Conservation (phyloP, 1,139 yeast genomes). For the Suhomyces ambrosiae region DNA sequence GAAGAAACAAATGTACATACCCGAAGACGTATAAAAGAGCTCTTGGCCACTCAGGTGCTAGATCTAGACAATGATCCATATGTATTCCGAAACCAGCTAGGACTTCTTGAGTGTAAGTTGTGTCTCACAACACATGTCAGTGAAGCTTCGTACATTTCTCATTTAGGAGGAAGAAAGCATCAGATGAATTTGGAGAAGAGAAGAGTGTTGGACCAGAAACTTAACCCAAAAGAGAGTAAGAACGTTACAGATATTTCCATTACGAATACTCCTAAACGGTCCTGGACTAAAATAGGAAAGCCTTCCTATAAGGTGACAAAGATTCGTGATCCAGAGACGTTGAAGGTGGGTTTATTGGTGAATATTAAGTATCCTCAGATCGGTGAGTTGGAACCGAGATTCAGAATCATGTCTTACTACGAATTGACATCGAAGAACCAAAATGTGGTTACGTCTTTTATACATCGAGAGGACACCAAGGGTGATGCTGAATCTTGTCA, state of each 20-base stretch:
- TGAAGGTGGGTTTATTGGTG: slow-evolving; percentile 62
- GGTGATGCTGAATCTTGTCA: slow-evolving; percentile 49
- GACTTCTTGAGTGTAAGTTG: slow-evolving; percentile 71
- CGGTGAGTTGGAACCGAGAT: slow-evolving; percentile 65
- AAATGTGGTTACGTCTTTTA: slow-evolving; percentile 26
- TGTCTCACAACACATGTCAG: slow-evolving; percentile 76
- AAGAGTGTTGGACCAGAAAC: slow-evolving; percentile 45
- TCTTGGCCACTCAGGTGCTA: slow-evolving; percentile 59
- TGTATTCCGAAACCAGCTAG: slow-evolving; percentile 71
- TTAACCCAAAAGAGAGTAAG: slow-evolving; percentile 10
- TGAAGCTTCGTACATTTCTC: slow-evolving; percentile 78
- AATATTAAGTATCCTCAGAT: slow-evolving; percentile 59
- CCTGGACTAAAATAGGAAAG: slow-evolving; percentile 64
- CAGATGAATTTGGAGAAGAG: slow-evolving; percentile 67
- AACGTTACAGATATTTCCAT: slow-evolving; percentile 16
- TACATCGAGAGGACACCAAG: slow-evolving; percentile 29
- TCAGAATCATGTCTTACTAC: slow-evolving; percentile 72
- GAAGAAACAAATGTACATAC: slow-evolving; percentile 69
- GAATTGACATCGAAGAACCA: slow-evolving; percentile 59
- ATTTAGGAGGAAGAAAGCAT: slow-evolving; percentile 79
- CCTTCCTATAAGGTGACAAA: slow-evolving; percentile 72
- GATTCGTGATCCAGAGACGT: slow-evolving; percentile 59
- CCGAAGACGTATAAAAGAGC: slow-evolving; percentile 62
- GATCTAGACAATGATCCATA: slow-evolving; percentile 78
- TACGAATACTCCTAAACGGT: slow-evolving; percentile 39